Evolutionary conservation across 2,329 filamentous ascomycete genomes (phyloP), one percentile per base, ranked within the genome.

Genomic region (Dryadomyces quercivorus): DNA sequence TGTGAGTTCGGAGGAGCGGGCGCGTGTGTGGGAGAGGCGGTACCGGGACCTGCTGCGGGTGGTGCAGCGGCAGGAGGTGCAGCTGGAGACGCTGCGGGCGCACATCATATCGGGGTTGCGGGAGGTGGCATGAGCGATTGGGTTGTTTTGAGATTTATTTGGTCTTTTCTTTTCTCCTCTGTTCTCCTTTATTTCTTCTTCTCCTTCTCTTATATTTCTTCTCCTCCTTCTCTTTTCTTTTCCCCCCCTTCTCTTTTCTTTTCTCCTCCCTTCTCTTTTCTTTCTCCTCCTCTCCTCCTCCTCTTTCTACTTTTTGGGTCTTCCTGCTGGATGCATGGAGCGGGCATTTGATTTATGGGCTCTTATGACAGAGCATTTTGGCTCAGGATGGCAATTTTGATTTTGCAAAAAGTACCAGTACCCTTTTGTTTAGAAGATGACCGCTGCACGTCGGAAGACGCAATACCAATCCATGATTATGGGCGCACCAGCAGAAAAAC

Each of bases 41-140:
- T 82, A 82, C 59, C 69, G 69, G 46, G 75, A 80, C 54, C 70
- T 86, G 60, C 75, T 84, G 62, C 75, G 76, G 45, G 74, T 76
- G 58, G 74, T 86, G 61, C 75, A 74, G 63, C 76, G 78, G 56
- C 75, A 76, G 56, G 81, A 85, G 61, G 74, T 75, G 60, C 73
- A 76, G 60, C 65, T 78, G 52, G 62, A 64, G 53, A 66, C 69
- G 44, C 61, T 80, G 55, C 72, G 70, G 60, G 66, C 64, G 43
- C 70, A 64, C 34, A 65, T 81, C 47, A 62, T 77, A 55, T 66
- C 70, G 53, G 63, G 67, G 16, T 56, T 73, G 31, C 62, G 59
- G n/a, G 55, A 56, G 5, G 50, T 52, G 3, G 50, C 43, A 16
- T n/a, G 21, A 12, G 18, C 48, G 21, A 38, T 51, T 18, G 50